Percentiles rank a stretch among this genome's conserved stretches.
These are phyloP conservation scores for Wickerhamomyces tratensis DNA, from an alignment of 805 yeast species.

Conservation along the genomic window DNA sequence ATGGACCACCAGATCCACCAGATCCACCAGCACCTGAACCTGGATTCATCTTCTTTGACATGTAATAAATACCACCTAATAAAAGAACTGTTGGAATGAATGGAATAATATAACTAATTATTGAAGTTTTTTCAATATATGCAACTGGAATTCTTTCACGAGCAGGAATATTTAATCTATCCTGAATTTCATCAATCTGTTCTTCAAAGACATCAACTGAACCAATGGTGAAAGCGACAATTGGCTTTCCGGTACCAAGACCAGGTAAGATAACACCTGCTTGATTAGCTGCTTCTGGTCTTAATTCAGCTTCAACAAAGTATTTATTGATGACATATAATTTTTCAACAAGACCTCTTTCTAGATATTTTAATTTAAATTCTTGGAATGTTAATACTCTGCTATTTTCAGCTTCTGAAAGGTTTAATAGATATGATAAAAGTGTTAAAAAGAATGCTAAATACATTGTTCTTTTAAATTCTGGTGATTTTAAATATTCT, in stretches of 20 bases:
- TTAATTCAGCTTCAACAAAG: constrained; percentile 61
- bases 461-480: constrained; percentile 28
- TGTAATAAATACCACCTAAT: constrained; percentile 57
- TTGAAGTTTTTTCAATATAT: constrained; percentile 59
- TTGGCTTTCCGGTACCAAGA: constrained; percentile 24
- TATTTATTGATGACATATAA: constrained; percentile 66
- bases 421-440: constrained; percentile 24
- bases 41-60: constrained; percentile 31
- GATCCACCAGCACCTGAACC: constrained; percentile 35
- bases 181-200: constrained; percentile 66
- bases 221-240: constrained; percentile 76
- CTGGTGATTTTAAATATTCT: constrained; percentile 32
- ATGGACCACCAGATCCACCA: constrained; percentile 75
- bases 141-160: constrained; percentile 69
- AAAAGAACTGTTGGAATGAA: constrained; percentile 74
- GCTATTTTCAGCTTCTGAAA: constrained; percentile 15
- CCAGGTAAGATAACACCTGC: constrained; percentile 11
- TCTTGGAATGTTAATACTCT: constrained; percentile 60
- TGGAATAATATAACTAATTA: constrained; percentile 54
- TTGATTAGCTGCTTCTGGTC: constrained; percentile 24
- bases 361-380: constrained; percentile 70
- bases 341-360: constrained; percentile 67
- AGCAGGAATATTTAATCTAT: constrained; percentile 54
- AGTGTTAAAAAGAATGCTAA: constrained; percentile 28
- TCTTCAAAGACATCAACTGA: constrained; percentile 81